Evolutionary conservation across 129 eudicot species (phyloP).

Genomic region (Ambrosia artemisiifolia): DNA sequence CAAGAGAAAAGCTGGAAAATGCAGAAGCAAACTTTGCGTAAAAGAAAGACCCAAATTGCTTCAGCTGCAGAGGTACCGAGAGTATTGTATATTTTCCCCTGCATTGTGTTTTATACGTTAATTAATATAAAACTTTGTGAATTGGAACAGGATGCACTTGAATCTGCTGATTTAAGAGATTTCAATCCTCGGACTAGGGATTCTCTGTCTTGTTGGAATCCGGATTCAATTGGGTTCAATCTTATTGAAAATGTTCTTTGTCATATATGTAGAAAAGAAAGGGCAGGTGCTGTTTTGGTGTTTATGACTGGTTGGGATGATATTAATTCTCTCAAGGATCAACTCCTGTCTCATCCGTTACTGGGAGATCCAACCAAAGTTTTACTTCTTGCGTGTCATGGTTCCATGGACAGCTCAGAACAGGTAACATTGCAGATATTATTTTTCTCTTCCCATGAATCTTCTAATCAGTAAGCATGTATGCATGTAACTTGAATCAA

Average conservation of each 20-base stretch:
- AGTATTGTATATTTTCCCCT: background rate
- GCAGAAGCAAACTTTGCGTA: constrained; percentile 82
- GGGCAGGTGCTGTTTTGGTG: constrained; percentile 91
- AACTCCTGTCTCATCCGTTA: constrained; percentile 78
- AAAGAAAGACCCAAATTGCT: constrained; percentile 89
- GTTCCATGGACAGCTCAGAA: constrained; percentile 95
- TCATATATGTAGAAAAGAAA: constrained; percentile 83
- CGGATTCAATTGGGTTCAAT: constrained; percentile 95
- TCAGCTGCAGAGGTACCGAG: constrained; percentile 84
- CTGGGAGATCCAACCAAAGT: constrained; percentile 88
- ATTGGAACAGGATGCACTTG: constrained; percentile 76
- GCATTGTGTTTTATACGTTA: background rate
- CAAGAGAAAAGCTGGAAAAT: constrained; percentile 96
- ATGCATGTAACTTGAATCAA: background rate
- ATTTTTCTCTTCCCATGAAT: background rate
- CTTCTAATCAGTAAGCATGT: background rate
- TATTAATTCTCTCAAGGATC: constrained; percentile 89
- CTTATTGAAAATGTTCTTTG: constrained; percentile 86
- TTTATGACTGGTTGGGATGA: constrained; percentile 99
- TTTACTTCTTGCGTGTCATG: constrained; percentile 93
- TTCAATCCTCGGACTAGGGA: constrained; percentile 60
- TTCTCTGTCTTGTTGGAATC: constrained; percentile 91
- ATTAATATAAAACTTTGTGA: constrained; percentile 16
- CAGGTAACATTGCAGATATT: constrained; percentile 50
- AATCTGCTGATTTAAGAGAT: constrained; percentile 63